Percentiles rank a stretch among this genome's conserved stretches.
phyloP scores from a whole-genome alignment of 2,329 filamentous ascomycete species.

The Hymenoscyphus linearis region DNA sequence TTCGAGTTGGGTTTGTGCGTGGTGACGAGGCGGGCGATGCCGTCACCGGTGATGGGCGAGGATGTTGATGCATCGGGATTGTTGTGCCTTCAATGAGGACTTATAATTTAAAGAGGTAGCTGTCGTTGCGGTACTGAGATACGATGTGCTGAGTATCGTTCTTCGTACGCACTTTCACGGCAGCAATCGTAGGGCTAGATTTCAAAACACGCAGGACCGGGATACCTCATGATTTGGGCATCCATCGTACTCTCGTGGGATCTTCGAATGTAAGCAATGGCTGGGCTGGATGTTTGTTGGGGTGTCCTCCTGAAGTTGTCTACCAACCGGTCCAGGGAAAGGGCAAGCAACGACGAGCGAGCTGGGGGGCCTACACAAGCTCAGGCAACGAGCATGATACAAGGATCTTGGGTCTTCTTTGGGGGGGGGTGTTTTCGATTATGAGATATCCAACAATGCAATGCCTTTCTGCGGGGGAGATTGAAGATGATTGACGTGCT shows the following conservation, averaged over 20 bases:
- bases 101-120: conserved; percentile 19
- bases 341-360: conserved; percentile 22
- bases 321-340: conserved; percentile 16
- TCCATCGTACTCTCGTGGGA: conserved; percentile 26
- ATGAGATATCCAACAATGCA: background rate
- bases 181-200: conserved; percentile 28
- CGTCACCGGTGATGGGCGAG: conserved; percentile 66
- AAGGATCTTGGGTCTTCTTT: conserved; percentile 12
- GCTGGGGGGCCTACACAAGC: conserved; percentile 22
- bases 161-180: conserved; percentile 19
- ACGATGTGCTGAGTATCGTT: conserved; percentile 18
- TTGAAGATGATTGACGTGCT: conserved; percentile 12
- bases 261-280: background rate
- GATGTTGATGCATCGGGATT: conserved; percentile 79
- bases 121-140: conserved; percentile 18
- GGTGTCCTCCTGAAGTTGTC: conserved; percentile 10
- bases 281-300: background rate
- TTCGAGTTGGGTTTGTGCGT: conserved; percentile 65
- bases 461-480: conserved; percentile 1
- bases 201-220: conserved; percentile 22
- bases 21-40: conserved; percentile 69
- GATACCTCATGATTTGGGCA: conserved; percentile 32
- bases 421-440: conserved; percentile 3
- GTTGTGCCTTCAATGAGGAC: conserved; percentile 11
- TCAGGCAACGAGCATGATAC: conserved; percentile 25